Conservation (phyloP, 352 stramenopile genomes). For the Phytophthora citrophthora region DNA sequence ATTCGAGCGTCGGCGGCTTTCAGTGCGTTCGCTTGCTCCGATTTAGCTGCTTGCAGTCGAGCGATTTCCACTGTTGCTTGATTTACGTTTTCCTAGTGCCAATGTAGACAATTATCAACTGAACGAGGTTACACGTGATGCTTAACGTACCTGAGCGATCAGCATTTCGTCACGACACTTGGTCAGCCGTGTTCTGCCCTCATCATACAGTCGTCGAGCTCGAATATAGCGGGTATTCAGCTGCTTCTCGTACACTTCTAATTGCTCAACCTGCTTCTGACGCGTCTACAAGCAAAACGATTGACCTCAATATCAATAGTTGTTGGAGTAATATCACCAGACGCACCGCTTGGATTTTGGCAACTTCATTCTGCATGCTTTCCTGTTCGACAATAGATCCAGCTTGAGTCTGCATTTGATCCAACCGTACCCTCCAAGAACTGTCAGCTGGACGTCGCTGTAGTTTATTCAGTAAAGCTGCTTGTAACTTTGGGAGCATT, state of each 20-base stretch:
- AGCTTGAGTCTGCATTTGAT: constrained; percentile 37
- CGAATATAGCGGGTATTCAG: constrained; percentile 41
- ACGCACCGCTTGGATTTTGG: constrained; percentile 33
- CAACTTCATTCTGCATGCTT: constrained; percentile 26
- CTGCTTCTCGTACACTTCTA: constrained; percentile 43
- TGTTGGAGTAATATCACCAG: neutral
- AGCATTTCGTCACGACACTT: constrained; percentile 15
- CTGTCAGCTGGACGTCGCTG: constrained; percentile 21
- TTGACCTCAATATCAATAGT: neutral
- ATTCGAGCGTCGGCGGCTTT: constrained; percentile 34
- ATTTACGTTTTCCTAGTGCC: constrained; percentile 29
- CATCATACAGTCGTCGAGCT: constrained; percentile 37
- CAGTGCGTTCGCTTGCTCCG: constrained; percentile 17
- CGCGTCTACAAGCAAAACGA: constrained; percentile 10
- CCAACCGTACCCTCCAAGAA: constrained; percentile 36
- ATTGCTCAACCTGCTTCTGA: constrained; percentile 27
- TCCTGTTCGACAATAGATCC: constrained; percentile 11
- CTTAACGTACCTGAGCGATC: constrained; percentile 26
- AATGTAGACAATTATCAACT: too few species aligned
- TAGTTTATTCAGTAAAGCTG: constrained; percentile 28
- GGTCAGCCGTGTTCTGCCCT: constrained; percentile 22
- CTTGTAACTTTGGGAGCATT: constrained; percentile 46
- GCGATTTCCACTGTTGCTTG: constrained; percentile 28
- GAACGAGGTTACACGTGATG: too few species aligned
- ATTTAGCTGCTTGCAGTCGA: constrained; percentile 25